Conservation (phyloP, 169 alveolate species). For the Plasmodium inui region DNA sequence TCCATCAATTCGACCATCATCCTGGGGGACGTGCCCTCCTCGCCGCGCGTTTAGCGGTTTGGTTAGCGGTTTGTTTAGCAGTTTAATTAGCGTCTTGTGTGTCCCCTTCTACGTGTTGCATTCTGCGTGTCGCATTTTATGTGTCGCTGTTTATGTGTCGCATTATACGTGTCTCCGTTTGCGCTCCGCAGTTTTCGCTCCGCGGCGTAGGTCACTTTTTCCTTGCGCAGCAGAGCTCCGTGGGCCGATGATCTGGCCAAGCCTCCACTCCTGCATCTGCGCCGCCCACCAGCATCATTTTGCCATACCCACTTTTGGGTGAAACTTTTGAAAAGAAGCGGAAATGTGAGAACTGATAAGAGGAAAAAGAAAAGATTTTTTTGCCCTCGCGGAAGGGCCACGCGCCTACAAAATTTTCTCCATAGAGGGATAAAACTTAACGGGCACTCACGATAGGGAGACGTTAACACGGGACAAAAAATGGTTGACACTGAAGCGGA, state of each 20-base stretch:
- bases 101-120: neutral
- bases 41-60: neutral
- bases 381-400: neutral
- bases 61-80: neutral
- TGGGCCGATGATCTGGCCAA: neutral
- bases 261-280: neutral
- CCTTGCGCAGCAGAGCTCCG: neutral
- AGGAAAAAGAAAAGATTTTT: neutral
- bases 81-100: neutral
- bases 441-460: neutral
- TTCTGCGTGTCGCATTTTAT: too few species aligned
- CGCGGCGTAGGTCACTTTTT: neutral
- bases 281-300: neutral
- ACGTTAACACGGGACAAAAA: neutral
- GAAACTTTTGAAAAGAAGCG: neutral
- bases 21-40: slow-evolving; percentile 11
- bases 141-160: too few species aligned
- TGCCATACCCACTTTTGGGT: neutral
- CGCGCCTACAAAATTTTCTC: neutral
- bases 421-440: neutral
- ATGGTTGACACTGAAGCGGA: neutral
- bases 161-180: too few species aligned
- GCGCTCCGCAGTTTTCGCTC: too few species aligned
- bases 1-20: slow-evolving; percentile 64
- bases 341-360: neutral